phyloP scores from a whole-genome alignment of 2,329 filamentous ascomycete genomes.

The Colletotrichum caudatum region DNA sequence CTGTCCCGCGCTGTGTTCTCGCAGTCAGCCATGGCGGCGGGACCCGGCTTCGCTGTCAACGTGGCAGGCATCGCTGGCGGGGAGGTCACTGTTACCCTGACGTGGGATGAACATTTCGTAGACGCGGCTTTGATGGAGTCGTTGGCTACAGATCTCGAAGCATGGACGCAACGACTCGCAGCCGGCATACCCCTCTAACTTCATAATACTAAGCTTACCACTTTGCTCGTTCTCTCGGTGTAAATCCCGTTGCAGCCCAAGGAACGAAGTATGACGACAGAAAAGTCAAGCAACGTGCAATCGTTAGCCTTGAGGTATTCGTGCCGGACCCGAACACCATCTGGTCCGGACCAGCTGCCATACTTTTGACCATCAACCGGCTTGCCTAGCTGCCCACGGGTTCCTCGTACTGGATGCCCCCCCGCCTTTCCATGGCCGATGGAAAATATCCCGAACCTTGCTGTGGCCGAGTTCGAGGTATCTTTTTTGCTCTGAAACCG shows the following conservation, averaged over 20 bases:
- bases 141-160: slow-evolving; percentile 54
- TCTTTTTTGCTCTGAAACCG: too few species aligned
- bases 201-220: background rate
- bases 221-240: background rate
- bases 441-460: too few species aligned
- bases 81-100: slow-evolving; percentile 56
- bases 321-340: background rate
- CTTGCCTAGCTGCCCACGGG: too few species aligned
- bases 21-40: slow-evolving; percentile 59
- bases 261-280: background rate
- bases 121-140: slow-evolving; percentile 53
- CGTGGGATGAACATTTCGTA: slow-evolving; percentile 62
- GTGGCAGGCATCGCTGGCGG: slow-evolving; percentile 59
- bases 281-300: background rate
- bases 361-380: background rate
- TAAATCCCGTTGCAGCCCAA: background rate
- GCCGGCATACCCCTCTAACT: slow-evolving; percentile 33
- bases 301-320: background rate
- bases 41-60: slow-evolving; percentile 59
- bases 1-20: slow-evolving; percentile 63
- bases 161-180: slow-evolving; percentile 46
- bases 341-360: background rate
- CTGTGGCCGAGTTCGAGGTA: too few species aligned
- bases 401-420: too few species aligned
- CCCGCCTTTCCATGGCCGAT: too few species aligned